These are phyloP conservation scores for Lipomyces yamanashiensis DNA, from an alignment of 805 yeast species.

Conservation along the genomic window DNA sequence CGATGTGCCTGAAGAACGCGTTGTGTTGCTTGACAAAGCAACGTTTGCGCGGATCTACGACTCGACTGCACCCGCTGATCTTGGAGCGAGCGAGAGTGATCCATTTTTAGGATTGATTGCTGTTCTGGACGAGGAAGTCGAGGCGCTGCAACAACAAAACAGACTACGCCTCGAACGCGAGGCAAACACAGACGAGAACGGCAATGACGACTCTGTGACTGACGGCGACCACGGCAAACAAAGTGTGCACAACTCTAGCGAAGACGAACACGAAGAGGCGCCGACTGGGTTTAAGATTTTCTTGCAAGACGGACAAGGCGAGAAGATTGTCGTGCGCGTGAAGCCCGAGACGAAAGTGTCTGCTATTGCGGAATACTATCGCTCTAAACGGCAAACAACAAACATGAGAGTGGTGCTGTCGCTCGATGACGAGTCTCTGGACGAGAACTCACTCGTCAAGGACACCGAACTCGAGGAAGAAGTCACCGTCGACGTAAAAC, in stretches of 20 bases:
- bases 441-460: conserved; percentile 5
- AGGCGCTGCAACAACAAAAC: conserved; percentile 10
- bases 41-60: conserved; percentile 25
- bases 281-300: conserved; percentile 15
- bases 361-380: conserved; percentile 18
- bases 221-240: background rate
- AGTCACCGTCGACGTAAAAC: conserved; percentile 33
- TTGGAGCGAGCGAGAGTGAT: conserved; percentile 23
- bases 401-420: conserved; percentile 7
- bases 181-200: background rate
- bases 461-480: conserved; percentile 37
- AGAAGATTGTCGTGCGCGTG: conserved; percentile 22
- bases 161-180: conserved; percentile 1
- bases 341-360: conserved; percentile 16
- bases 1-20: background rate
- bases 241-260: background rate
- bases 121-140: conserved; percentile 17
- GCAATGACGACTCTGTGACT: background rate
- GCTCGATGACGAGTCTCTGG: conserved; percentile 32
- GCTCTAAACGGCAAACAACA: conserved; percentile 6
- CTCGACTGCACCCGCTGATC: conserved; percentile 22
- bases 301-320: conserved; percentile 28
- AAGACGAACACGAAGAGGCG: background rate
- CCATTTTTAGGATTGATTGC: conserved; percentile 25
- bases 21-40: conserved; percentile 14